Base-by-base conservation (phyloP, 1,139 yeast genomes). In the Scheffersomyces quercinus region DNA sequence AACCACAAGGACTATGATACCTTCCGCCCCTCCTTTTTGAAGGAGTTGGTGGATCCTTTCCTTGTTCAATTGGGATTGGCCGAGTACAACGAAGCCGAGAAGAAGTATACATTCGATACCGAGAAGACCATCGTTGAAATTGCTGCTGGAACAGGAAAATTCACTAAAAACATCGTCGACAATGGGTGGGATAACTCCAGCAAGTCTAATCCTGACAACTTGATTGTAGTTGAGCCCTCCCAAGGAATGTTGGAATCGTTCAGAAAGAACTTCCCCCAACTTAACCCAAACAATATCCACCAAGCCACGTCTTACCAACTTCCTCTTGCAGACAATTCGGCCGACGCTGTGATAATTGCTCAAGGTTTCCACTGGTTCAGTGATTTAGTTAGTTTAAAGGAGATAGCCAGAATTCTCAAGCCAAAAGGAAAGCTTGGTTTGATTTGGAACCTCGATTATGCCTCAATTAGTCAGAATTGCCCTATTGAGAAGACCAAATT, bases 331-430 rank as follows among this genome's bases (percentile, higher is more conserved):
- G 79, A 72, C 45, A 53, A 59, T 13, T 62, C 77, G 0, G 70
- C 73, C 12, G 88, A 82, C 55, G 74, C 77, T 0, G 67, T 83
- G 1, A 62, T 81, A n/a, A 62, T 79, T 10, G 87, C 88, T 0
- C 88, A 83, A 53, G 88, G 82, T 0, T 83, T 79, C 59, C 88
- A 83, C 53, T 83, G 88, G 88, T 83, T 83, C 59, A 74, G 82
- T 12, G 83, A 80, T 53, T 44, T 51, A 2, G 69, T 64, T 4
- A 69, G 85, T 1, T 58, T 83, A 33, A 59, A 64, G 43, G 88
- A 83, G 54, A 58, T 83, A 28, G 54, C 65, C 34, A 65, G 88
- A 26, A 81, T 82, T 0, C 65, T 83, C 50, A 79, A 77, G 51
- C 65, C 68, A 3, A 38, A 44, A 7, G 83, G 85, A 0, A 65